Conservation (phyloP, 2,329 filamentous ascomycete genomes). For the Ascochyta pisi region DNA sequence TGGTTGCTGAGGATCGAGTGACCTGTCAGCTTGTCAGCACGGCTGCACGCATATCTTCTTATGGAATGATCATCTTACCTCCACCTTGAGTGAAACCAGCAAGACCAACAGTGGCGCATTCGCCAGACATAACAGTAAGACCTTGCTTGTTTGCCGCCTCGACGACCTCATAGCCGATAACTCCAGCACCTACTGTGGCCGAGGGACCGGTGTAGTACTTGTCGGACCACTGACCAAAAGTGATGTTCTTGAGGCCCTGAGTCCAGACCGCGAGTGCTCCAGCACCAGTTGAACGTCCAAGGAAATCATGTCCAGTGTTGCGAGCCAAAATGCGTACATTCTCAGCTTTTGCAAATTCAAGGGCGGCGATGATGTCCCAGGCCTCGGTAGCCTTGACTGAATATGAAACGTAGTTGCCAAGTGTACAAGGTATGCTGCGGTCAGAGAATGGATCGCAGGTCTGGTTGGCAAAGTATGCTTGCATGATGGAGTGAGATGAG, state of each 20-base stretch:
- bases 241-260: slow-evolving; percentile 34
- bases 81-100: slow-evolving; percentile 43
- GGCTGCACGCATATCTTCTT: too few relatives aligned
- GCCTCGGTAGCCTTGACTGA: slow-evolving; percentile 44
- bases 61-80: slow-evolving; percentile 3
- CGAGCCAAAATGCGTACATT: slow-evolving; percentile 38
- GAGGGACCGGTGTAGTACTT: slow-evolving; percentile 35
- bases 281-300: slow-evolving; percentile 39
- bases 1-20: slow-evolving; percentile 31
- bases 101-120: slow-evolving; percentile 43
- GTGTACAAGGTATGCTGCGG: slow-evolving; percentile 21
- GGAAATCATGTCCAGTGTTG: slow-evolving; percentile 40
- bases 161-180: slow-evolving; percentile 35
- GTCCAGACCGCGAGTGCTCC: slow-evolving; percentile 41
- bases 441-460: slow-evolving; percentile 26
- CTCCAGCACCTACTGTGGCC: slow-evolving; percentile 37
- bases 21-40: slow-evolving; percentile 3
- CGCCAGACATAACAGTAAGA: slow-evolving; percentile 35
- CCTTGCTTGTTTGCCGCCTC: slow-evolving; percentile 27
- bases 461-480: slow-evolving; percentile 25
- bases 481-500: slow-evolving; percentile 25
- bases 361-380: slow-evolving; percentile 23
- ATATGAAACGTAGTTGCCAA: slow-evolving; percentile 42
- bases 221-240: slow-evolving; percentile 30
- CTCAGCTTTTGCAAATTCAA: slow-evolving; percentile 32